Evolutionary conservation across 306 rosid genomes (phyloP).

Genomic region (Corylus americana): DNA sequence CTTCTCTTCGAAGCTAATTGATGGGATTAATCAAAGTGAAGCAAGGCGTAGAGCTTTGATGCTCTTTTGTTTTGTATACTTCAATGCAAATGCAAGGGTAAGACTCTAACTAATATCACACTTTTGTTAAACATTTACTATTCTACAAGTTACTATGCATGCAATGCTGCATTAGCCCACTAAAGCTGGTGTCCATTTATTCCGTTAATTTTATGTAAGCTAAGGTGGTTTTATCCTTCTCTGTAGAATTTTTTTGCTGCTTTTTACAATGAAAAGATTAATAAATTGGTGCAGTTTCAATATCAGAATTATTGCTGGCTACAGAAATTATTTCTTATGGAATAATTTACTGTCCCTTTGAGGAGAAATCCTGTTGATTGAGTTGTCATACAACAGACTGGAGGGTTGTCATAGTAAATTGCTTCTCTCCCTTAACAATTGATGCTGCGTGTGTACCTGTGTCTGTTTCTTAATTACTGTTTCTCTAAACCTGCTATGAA

Average conservation of each 20-base stretch:
- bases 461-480: background rate
- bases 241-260: background rate
- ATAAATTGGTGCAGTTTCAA: background rate
- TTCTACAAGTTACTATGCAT: background rate
- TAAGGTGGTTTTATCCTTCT: background rate
- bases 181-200: background rate
- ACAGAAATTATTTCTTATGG: background rate
- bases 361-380: background rate
- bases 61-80: slow-evolving; percentile 67
- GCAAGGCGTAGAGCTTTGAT: slow-evolving; percentile 81
- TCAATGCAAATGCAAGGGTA: slow-evolving; percentile 68
- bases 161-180: background rate
- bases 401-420: background rate
- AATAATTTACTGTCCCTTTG: background rate
- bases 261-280: background rate
- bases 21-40: slow-evolving; percentile 76
- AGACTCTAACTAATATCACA: background rate
- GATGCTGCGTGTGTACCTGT: background rate
- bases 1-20: slow-evolving; percentile 67
- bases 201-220: background rate
- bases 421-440: background rate
- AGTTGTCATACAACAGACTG: background rate
- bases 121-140: slow-evolving; percentile 10
- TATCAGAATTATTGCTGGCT: background rate
- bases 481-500: background rate